phyloP scores from a whole-genome alignment of 208 protist species.

The Dictyostelium gargantuum region DNA sequence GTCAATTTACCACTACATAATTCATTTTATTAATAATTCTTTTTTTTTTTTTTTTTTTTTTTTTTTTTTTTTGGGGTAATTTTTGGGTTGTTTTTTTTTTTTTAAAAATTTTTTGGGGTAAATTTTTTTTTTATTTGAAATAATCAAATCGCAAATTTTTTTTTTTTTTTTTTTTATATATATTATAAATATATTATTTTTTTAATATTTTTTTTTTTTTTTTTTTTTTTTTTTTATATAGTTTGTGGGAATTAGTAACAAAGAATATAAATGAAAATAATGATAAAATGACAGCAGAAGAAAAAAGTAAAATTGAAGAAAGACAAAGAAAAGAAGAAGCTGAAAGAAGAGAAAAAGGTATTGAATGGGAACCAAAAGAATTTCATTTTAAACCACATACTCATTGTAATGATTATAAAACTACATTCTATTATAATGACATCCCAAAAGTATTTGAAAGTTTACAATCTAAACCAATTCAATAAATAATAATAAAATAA shows the following conservation, averaged over 20 bases:
- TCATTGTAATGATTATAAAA: background rate
- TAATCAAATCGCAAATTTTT: no score
- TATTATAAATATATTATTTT: no score
- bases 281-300: conserved; percentile 19
- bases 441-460: background rate
- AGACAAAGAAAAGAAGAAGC: conserved; percentile 52
- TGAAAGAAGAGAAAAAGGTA: conserved; percentile 15
- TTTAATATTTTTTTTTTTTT: no score
- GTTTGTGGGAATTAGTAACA: background rate
- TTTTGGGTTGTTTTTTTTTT: no score
- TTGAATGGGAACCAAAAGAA: conserved; percentile 1
- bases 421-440: conserved; percentile 2
- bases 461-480: background rate
- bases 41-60: no score
- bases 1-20: background rate
- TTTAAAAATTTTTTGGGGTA: no score
- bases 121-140: no score
- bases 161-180: no score
- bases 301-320: conserved; percentile 37
- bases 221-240: no score
- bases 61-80: no score
- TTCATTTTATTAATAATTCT: background rate
- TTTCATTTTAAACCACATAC: background rate
- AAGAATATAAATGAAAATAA: conserved; percentile 4
- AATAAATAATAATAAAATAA: background rate